phyloP scores from a whole-genome alignment of 192 early-diverging fungal genomes.

The Backusella parvicylindrica region DNA sequence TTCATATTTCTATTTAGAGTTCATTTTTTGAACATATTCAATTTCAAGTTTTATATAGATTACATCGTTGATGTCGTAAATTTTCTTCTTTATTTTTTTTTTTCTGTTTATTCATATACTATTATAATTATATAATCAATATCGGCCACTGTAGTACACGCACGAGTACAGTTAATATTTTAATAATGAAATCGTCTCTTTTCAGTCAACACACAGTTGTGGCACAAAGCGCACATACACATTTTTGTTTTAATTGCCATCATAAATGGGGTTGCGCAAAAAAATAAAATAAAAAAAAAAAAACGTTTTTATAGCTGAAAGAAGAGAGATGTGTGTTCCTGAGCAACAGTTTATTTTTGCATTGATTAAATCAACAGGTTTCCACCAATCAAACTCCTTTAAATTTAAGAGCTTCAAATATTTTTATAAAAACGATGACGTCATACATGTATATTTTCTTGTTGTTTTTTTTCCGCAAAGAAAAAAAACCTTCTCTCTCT shows the following conservation, averaged over 20 bases:
- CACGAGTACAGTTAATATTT: not conserved
- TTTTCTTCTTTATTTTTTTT: not conserved
- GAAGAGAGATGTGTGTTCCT: not conserved
- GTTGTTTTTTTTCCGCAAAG: not conserved
- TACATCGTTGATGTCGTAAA: not conserved
- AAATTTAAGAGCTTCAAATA: no score
- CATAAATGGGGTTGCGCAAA: not conserved
- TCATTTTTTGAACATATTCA: not conserved
- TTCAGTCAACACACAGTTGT: not conserved
- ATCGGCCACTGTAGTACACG: not conserved
- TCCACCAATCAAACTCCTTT: not conserved
- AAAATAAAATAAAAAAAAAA: no score
- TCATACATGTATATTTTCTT: not conserved
- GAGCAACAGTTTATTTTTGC: not conserved
- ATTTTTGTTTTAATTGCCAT: not conserved
- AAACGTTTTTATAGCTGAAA: not conserved
- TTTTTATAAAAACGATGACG: not conserved
- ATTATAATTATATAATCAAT: not conserved
- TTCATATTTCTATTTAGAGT: not conserved
- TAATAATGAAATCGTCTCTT: not conserved
- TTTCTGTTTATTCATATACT: not conserved
- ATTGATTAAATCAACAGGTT: not conserved
- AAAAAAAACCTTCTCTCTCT: not conserved
- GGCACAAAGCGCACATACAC: not conserved
- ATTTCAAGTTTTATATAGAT: no score